Percentiles rank a stretch among this genome's conserved stretches.
Evolutionary conservation across 208 protist genomes (phyloP).

Genomic region (Acanthamoeba royreba): DNA sequence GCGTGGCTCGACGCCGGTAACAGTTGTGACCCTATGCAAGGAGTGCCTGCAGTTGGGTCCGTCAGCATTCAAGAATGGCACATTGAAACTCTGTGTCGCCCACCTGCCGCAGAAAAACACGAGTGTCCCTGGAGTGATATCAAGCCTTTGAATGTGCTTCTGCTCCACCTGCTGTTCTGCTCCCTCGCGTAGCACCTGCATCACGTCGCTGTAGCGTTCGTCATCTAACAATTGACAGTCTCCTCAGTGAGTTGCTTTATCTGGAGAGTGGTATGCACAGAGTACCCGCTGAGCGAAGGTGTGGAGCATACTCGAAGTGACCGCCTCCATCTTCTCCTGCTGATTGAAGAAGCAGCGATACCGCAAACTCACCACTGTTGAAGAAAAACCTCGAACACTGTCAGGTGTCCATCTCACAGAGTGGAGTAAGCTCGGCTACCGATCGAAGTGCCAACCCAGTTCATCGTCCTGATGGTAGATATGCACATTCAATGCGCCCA

Average conservation of each 20-base stretch:
- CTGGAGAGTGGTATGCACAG: no score
- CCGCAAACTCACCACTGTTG: slow-evolving; percentile 10
- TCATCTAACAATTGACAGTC: neutral
- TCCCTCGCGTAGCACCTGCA: neutral
- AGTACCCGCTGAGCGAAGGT: neutral
- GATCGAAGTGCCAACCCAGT: slow-evolving; percentile 20
- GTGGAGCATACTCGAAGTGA: slow-evolving; percentile 8
- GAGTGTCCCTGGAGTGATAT: neutral
- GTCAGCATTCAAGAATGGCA: neutral
- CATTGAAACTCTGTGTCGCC: no score
- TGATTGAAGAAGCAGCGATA: slow-evolving; percentile 6
- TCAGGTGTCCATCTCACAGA: no score
- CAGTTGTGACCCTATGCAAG: slow-evolving; percentile 13
- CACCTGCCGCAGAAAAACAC: slow-evolving; percentile 4
- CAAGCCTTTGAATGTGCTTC: neutral
- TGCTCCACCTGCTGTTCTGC: neutral
- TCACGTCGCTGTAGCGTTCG: neutral
- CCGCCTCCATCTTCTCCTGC: neutral
- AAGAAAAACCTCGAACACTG: no score
- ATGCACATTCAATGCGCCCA: slow-evolving; percentile 12
- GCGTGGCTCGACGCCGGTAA: neutral
- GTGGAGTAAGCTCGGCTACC: no score
- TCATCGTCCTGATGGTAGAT: neutral
- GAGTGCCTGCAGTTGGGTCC: neutral
- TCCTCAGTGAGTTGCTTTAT: neutral